Evolutionary conservation across 2,329 filamentous ascomycete species (phyloP).

Genomic region (Emmonsiellopsis sp.): DNA sequence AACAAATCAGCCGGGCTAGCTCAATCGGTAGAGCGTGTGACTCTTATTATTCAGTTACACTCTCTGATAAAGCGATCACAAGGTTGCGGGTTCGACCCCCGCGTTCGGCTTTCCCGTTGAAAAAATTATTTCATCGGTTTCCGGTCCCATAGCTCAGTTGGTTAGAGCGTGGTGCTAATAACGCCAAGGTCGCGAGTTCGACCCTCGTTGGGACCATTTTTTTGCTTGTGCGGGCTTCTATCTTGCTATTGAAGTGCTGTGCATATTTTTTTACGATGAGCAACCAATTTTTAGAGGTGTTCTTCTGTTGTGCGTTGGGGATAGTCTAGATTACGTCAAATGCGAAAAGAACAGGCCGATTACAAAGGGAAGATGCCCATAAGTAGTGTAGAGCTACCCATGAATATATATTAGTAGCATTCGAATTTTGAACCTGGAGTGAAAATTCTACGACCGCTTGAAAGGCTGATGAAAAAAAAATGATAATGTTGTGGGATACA

Average conservation of each 20-base stretch:
- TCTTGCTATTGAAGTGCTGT: neutral
- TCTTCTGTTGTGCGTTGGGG: too few relatives aligned
- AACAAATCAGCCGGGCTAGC: slow-evolving; percentile 34
- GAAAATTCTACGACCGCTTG: too few relatives aligned
- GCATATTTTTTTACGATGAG: neutral
- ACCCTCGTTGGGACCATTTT: neutral
- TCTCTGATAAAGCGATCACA: slow-evolving; percentile 19
- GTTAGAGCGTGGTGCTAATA: slow-evolving; percentile 2
- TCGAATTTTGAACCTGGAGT: too few relatives aligned
- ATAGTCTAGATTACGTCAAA: too few relatives aligned
- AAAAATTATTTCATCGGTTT: too few relatives aligned
- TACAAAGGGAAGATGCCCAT: too few relatives aligned
- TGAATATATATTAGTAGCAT: too few relatives aligned
- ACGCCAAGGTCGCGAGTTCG: slow-evolving; percentile 1
- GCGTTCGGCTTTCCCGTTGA: slow-evolving; percentile 25
- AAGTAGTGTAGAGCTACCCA: too few relatives aligned
- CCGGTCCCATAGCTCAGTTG: neutral
- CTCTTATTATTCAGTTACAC: slow-evolving; percentile 25
- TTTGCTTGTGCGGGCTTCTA: neutral
- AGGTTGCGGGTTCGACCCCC: slow-evolving; percentile 36
- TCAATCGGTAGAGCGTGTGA: slow-evolving; percentile 45
- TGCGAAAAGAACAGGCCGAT: too few relatives aligned
- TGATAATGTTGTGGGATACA: too few relatives aligned
- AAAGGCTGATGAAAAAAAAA: too few relatives aligned
- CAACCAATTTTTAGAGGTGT: too few relatives aligned